These are phyloP conservation scores for Cruciata laevipes DNA, from an alignment of 257 asterid genomes.

Conservation along the genomic window DNA sequence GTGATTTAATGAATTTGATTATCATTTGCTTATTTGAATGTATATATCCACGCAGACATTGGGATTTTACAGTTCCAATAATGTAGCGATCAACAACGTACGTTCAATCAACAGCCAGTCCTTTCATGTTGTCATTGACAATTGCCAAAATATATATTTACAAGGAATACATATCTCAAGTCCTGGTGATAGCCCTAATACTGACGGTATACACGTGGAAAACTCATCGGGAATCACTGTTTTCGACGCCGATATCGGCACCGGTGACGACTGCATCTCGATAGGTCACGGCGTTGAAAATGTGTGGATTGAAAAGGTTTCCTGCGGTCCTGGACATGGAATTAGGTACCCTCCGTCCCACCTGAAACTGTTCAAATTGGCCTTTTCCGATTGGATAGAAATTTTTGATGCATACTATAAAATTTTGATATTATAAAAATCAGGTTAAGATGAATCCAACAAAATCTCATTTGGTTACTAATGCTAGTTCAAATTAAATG, in stretches of 20 bases:
- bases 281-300: constrained; percentile 49
- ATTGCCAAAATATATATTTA: constrained; percentile 29
- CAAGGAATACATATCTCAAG: constrained; percentile 32
- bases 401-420: too few species aligned
- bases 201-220: constrained; percentile 51
- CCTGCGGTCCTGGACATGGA: constrained; percentile 75
- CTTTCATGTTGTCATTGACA: constrained; percentile 45
- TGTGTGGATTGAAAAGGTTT: constrained; percentile 44
- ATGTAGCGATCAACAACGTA: constrained; percentile 34
- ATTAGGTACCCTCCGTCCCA: too few species aligned
- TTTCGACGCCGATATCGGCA: constrained; percentile 29
- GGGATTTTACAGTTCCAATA: constrained; percentile 41
- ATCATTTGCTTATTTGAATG: too few species aligned
- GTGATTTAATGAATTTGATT: too few species aligned
- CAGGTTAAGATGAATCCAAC: too few species aligned
- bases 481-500: too few species aligned
- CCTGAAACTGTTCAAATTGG: too few species aligned
- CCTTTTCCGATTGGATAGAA: too few species aligned
- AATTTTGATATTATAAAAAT: too few species aligned
- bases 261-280: constrained; percentile 65
- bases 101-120: constrained; percentile 40
- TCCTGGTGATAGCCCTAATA: constrained; percentile 51
- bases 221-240: constrained; percentile 37
- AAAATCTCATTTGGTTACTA: too few species aligned
- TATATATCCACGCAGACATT: constrained; percentile 23